Base-by-base conservation (phyloP, 768 basidiomycete species). In the Lactarius indigo region DNA sequence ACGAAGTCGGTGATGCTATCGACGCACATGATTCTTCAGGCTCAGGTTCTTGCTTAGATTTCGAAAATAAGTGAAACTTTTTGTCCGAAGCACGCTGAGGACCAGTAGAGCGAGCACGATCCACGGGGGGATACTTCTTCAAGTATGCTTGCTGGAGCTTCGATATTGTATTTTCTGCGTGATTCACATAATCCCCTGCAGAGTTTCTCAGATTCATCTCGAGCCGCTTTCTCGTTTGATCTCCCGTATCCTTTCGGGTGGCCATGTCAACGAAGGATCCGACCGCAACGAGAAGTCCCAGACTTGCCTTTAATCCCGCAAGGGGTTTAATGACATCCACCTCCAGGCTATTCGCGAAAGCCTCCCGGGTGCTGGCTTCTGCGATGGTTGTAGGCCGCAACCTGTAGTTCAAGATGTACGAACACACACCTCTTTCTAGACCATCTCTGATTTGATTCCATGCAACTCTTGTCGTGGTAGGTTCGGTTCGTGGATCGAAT, bases 121-220 rank as follows among this genome's bases (percentile, higher is more conserved):
- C 93, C 58, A 88, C 41, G 15, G 15, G 41, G 7, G 5, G 86
- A 73, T 91, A 93, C 76, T 92, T 95, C 79, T 88, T 92, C 28
- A 84, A 75, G 74, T 97, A 97, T 52, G 82, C 78, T 57, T 86
- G 81, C 79, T 93, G 94, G 61, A 96, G 78, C 72, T 87, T 89
- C 1, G 94, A 93, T 9, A 96, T 79, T n/a, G 83, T 79, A 61
- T 82, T 85, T 73, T 93, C 92, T 15, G 88, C 87, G 73, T 87
- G 94, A 44, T 96, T 94, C 33, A 84, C 84, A 75, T 96, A 94
- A 37, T 89, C 85, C 63, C 76, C 70, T 18, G 80, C 80, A 0
- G 93, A 92, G 9, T 87, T 86, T 75, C 92, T 94, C 65, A 96
- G 77, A 74, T 96, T 94, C 72, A 96, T 94, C 75, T 91, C 93